Base-by-base conservation (phyloP, 768 basidiomycete genomes). In the Leccinum imitatum region DNA sequence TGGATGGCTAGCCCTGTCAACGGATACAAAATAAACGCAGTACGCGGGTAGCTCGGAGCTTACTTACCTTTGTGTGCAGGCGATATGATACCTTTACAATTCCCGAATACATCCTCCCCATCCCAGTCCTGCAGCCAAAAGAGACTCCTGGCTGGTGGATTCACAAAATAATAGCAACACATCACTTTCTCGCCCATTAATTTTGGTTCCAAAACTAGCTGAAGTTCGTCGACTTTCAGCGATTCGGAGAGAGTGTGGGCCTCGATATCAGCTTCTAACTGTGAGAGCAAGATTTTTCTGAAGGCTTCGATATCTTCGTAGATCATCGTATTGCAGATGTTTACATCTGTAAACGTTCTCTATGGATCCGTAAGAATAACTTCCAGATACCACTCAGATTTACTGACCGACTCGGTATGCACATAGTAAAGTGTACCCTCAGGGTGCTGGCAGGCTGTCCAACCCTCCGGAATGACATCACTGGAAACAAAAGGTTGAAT, bases 301-400 rank as follows among this genome's bases (percentile, higher is more conserved):
- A 76, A 81, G 9, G 67, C 63, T 7, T 74, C 71, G 2, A 84
- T 71, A 31, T 79, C 77, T 0, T 46, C 35, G 6, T 68, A 61
- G 5, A 78, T 68, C 0, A 62, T 67, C 0, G 50, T 7, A n/a
- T 86, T 75, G 39, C 76, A 79, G 11, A 87, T 72, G 60, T 87
- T 67, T 35, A 78, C 78, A 58, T 87, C 86, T 0, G 86, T 86
- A 35, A 81, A 82, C 0, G 83, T 75, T 52, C 75, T 78, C 82
- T 85, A 58, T 74, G 77, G 57, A 25, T 51, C 25, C 7, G 17
- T 17, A 14, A 46, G 17, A 44, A 56, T 3, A 23, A 60, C 14
- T 17, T 13, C 14, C 4, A 23, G 4, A 31, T 47, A 27, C 7
- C 6, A 47, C 48, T 35, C 3, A n/a, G 5, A 33, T 35, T 10